Conservation (phyloP, 306 rosid species). For the Vigna nakashimae region DNA sequence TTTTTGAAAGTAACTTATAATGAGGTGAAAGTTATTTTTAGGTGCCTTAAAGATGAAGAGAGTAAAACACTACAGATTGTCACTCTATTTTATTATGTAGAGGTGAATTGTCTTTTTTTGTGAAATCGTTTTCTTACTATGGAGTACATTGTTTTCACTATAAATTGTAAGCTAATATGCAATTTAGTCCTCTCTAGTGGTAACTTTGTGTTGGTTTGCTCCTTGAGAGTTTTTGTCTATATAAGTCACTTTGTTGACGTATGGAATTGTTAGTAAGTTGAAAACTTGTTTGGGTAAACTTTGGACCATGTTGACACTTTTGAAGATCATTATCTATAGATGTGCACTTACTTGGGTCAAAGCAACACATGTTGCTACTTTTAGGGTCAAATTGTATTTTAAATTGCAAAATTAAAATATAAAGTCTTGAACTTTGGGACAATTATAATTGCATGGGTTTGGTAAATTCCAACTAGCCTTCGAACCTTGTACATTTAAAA, state of each 20-base stretch:
- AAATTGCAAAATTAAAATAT: background rate
- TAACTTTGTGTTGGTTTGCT: background rate
- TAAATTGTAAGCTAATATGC: background rate
- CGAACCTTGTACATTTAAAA: background rate
- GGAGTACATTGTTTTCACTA: background rate
- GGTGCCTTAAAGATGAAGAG: too few relatives aligned
- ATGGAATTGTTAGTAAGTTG: background rate
- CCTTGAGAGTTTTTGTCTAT: background rate
- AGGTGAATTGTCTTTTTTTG: too few relatives aligned
- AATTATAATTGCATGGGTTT: background rate
- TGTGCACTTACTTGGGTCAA: background rate
- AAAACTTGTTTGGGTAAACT: background rate
- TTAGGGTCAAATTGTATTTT: background rate
- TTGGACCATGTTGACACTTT: background rate
- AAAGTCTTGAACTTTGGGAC: background rate
- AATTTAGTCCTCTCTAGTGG: background rate
- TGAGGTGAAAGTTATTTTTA: too few relatives aligned
- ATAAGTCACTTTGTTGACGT: background rate
- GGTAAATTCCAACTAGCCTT: slow-evolving; percentile 1
- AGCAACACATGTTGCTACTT: background rate
- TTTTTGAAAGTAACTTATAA: too few relatives aligned
- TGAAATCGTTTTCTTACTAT: background rate
- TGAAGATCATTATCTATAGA: too few relatives aligned
- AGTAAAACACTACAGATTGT: too few relatives aligned
- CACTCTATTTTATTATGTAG: too few relatives aligned